These are phyloP conservation scores for Penicillium sp. DNA, from an alignment of 2,329 filamentous ascomycete genomes.

Conservation along the genomic window DNA sequence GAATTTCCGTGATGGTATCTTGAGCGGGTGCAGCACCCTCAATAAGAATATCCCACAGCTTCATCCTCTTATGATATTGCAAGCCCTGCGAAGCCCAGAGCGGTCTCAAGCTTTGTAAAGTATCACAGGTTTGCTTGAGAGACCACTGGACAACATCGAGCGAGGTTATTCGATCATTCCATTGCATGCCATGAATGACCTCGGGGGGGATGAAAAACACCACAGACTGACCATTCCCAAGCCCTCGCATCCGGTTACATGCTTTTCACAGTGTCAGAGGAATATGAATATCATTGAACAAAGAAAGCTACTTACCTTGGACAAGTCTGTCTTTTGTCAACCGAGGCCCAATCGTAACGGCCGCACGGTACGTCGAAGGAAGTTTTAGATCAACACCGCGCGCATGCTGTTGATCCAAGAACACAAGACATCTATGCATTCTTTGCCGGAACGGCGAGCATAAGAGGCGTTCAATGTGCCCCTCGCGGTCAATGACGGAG, in stretches of 20 bases:
- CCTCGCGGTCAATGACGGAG: constrained; percentile 1
- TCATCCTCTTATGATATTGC: no score
- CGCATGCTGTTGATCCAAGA: constrained; percentile 61
- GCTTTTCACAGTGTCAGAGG: neutral
- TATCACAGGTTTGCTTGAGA: constrained; percentile 51
- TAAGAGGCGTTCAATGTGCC: constrained; percentile 44
- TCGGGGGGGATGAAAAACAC: constrained; percentile 59
- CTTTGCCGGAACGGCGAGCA: constrained; percentile 56
- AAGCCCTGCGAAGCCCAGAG: no score
- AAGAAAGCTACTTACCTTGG: constrained; percentile 49
- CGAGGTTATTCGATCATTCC: constrained; percentile 39
- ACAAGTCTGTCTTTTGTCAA: constrained; percentile 62
- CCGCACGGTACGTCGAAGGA: constrained; percentile 47
- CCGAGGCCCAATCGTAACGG: constrained; percentile 55
- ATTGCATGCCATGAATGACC: constrained; percentile 53
- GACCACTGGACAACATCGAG: constrained; percentile 58
- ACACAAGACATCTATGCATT: constrained; percentile 54
- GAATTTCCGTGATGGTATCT: no score
- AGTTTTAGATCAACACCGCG: constrained; percentile 60
- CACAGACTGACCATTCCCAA: constrained; percentile 63
- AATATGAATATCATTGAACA: no score
- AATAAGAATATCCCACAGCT: no score
- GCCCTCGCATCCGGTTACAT: constrained; percentile 63
- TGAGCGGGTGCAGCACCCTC: no score
- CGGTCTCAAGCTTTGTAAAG: no score